A percentile compares a stretch with the other conserved stretches of the same genome.
Conservation (phyloP, 2,329 filamentous ascomycete species). For the Purpureocillium takamizusanense region DNA sequence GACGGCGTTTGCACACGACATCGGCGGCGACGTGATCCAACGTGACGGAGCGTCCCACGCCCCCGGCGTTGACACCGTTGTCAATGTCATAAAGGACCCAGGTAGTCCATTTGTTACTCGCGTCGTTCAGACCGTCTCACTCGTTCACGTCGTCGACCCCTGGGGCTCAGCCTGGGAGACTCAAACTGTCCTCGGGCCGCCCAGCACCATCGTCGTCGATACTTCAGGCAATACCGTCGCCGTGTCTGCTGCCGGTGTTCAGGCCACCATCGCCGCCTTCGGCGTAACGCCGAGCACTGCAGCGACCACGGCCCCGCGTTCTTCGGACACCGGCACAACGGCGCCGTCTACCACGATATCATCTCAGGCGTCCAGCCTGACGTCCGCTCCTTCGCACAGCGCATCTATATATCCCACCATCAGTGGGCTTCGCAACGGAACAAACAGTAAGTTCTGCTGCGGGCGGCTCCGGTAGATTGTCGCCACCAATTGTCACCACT, state of each 20-base stretch:
- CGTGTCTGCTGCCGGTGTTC: constrained; percentile 17
- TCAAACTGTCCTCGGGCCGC: constrained; percentile 30
- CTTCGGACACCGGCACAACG: background rate
- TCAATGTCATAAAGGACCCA: constrained; percentile 1
- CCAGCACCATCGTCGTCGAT: constrained; percentile 28
- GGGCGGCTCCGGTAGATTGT: background rate
- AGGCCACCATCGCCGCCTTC: constrained; percentile 12
- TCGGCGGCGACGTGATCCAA: constrained; percentile 1
- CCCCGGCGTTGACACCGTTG: constrained; percentile 7
- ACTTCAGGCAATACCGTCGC: constrained; percentile 26
- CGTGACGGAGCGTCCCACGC: constrained; percentile 7
- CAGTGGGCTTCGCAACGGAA: constrained; percentile 12
- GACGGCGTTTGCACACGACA: constrained; percentile 4
- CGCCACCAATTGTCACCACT: background rate
- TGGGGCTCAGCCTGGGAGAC: constrained; percentile 34
- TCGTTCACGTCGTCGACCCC: constrained; percentile 43
- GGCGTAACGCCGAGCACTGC: constrained; percentile 12
- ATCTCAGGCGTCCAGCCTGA: constrained; percentile 1
- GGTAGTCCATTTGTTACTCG: constrained; percentile 25
- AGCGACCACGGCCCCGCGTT: constrained; percentile 12
- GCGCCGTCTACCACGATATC: background rate
- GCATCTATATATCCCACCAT: constrained; percentile 6
- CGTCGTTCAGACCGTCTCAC: constrained; percentile 45
- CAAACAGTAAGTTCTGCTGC: constrained; percentile 12
- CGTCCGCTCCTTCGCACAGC: constrained; percentile 6